phyloP scores from a whole-genome alignment of 2,329 filamentous ascomycete species.

The Magnaporthiopsis rhizophila region DNA sequence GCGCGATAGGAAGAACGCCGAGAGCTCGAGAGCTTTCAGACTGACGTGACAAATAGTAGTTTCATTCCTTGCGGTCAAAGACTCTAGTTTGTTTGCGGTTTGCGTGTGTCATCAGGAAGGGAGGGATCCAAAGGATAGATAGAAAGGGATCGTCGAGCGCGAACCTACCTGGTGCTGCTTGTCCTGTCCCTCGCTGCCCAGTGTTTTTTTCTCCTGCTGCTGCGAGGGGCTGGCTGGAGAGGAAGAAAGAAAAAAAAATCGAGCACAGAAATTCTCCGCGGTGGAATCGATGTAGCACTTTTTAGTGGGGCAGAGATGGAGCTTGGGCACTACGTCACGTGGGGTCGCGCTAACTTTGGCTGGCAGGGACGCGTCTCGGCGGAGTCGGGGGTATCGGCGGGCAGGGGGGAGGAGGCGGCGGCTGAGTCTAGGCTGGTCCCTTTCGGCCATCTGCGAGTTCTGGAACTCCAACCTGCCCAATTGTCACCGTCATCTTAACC shows the following conservation, averaged over 20 bases:
- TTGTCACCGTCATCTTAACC: no score
- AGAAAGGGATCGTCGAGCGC: neutral
- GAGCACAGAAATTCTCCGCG: constrained; percentile 18
- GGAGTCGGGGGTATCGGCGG: no score
- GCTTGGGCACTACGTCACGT: no score
- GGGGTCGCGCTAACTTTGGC: no score
- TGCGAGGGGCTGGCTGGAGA: no score
- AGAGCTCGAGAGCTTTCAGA: constrained; percentile 51
- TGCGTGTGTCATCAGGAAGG: constrained; percentile 68
- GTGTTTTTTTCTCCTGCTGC: no score
- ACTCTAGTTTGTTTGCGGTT: constrained; percentile 97
- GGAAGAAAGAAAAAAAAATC: constrained; percentile 10
- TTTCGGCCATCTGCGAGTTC: neutral
- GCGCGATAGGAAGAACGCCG: neutral
- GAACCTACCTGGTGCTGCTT: no score
- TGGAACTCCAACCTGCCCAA: neutral
- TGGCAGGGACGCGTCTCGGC: no score
- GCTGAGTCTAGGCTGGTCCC: no score
- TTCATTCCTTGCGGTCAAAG: constrained; percentile 88
- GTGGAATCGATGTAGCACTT: constrained; percentile 6
- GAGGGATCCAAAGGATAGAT: constrained; percentile 12
- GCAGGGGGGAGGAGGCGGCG: no score
- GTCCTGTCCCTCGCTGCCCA: no score
- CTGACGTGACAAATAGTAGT: constrained; percentile 84
- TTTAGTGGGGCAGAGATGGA: neutral